Percentiles rank a stretch among this genome's conserved stretches.
These are phyloP conservation scores for Stylonectria norvegica DNA, from an alignment of 2,329 filamentous ascomycete species.

Conservation along the genomic window DNA sequence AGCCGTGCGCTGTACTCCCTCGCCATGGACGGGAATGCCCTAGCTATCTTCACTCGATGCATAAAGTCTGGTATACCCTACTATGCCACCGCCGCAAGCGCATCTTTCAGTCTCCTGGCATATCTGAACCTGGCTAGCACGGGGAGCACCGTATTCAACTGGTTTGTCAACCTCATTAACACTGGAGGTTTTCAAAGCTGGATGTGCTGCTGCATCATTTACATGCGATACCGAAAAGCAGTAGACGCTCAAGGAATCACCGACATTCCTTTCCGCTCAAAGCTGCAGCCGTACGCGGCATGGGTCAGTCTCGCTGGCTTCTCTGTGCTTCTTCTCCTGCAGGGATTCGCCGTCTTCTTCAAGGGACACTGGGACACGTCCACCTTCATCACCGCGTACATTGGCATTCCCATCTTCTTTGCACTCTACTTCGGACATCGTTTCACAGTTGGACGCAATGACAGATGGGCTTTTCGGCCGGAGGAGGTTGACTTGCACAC, in stretches of 20 bases:
- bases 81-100: slow-evolving; percentile 16
- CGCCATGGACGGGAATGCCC: slow-evolving; percentile 37
- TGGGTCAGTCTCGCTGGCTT: slow-evolving; percentile 7
- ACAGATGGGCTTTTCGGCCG: slow-evolving; percentile 3
- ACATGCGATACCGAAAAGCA: slow-evolving; percentile 11
- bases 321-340: slow-evolving; percentile 5
- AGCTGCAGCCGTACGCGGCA: slow-evolving; percentile 6
- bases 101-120: slow-evolving; percentile 9
- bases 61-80: slow-evolving; percentile 23
- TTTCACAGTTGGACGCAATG: slow-evolving; percentile 2
- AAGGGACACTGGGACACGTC: slow-evolving; percentile 6
- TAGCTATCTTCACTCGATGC: slow-evolving; percentile 34
- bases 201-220: slow-evolving; percentile 13
- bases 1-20: slow-evolving; percentile 45
- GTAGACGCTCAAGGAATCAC: slow-evolving; percentile 7
- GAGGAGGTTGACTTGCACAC: slow-evolving; percentile 7
- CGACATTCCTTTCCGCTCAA: slow-evolving; percentile 8
- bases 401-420: slow-evolving; percentile 5
- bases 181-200: slow-evolving; percentile 10
- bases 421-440: slow-evolving; percentile 8
- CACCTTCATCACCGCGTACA: slow-evolving; percentile 10
- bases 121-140: slow-evolving; percentile 11
- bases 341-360: slow-evolving; percentile 13
- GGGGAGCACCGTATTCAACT: slow-evolving; percentile 11
- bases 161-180: slow-evolving; percentile 15